phyloP scores from a whole-genome alignment of 1,139 yeast genomes.

The Protomyces pachydermus region DNA sequence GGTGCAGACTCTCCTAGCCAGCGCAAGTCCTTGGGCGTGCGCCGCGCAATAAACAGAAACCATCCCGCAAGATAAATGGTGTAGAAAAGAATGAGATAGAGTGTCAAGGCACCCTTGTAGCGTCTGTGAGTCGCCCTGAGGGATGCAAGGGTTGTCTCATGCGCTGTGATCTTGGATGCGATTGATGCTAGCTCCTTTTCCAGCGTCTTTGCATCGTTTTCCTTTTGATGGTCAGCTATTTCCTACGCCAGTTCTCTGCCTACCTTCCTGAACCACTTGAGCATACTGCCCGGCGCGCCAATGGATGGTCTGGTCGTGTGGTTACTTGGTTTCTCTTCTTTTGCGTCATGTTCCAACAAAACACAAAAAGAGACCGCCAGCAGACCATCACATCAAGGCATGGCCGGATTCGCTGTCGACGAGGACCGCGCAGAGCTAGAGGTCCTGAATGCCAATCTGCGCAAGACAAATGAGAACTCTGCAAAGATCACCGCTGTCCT shows the following conservation, averaged over 20 bases:
- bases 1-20: constrained; percentile 22
- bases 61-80: constrained; percentile 11
- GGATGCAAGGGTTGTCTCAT: constrained; percentile 14
- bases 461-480: constrained; percentile 25
- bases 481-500: constrained; percentile 12
- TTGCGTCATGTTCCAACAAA: not conserved
- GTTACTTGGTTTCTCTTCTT: not conserved
- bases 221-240: not conserved
- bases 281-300: not conserved
- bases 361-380: not conserved
- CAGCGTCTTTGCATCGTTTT: constrained; percentile 18
- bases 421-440: constrained; percentile 30
- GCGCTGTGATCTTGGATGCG: constrained; percentile 16
- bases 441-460: constrained; percentile 25
- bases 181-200: constrained; percentile 18
- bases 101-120: constrained; percentile 15
- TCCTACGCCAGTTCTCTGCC: not conserved
- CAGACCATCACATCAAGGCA: not conserved
- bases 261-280: constrained; percentile 22
- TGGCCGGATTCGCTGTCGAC: constrained; percentile 12
- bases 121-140: constrained; percentile 17
- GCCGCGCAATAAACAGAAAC: constrained; percentile 13
- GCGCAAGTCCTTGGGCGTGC: not conserved
- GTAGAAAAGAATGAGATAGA: constrained; percentile 15
- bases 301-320: not conserved